phyloP scores from a whole-genome alignment of 371 early-diverging fungal species.

The Chytridium lagenaria region DNA sequence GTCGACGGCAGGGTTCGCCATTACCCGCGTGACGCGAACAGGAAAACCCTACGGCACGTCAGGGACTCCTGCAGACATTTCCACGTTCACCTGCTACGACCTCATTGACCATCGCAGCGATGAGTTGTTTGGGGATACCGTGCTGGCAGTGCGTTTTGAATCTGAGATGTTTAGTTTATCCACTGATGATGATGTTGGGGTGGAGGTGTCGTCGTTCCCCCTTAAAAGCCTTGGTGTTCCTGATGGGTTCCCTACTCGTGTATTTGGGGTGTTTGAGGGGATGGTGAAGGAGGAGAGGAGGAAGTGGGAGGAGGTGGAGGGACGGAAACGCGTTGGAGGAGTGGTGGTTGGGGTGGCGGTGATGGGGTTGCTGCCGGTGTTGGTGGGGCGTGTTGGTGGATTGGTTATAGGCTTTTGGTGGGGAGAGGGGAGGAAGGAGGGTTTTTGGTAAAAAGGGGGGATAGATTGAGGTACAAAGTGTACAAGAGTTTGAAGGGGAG shows the following conservation, averaged over 20 bases:
- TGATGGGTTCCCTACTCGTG: neutral
- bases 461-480: neutral
- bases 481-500: constrained; percentile 15
- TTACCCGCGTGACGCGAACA: neutral
- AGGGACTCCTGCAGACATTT: neutral
- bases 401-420: neutral
- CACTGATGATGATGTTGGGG: neutral
- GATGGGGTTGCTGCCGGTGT: neutral
- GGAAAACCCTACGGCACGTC: neutral
- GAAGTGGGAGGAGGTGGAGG: constrained; percentile 2
- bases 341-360: neutral
- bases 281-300: neutral
- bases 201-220: neutral
- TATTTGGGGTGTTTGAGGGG: neutral
- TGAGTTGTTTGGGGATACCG: neutral
- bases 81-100: neutral
- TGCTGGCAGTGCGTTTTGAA: neutral
- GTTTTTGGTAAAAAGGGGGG: neutral
- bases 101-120: neutral
- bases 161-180: neutral
- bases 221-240: neutral
- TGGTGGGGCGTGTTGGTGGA: constrained; percentile 8
- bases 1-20: neutral
- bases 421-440: neutral
- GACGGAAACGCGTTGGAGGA: too few species aligned